phyloP scores from a whole-genome alignment of 805 yeast species.

The Nakazawaea molendinolei region DNA sequence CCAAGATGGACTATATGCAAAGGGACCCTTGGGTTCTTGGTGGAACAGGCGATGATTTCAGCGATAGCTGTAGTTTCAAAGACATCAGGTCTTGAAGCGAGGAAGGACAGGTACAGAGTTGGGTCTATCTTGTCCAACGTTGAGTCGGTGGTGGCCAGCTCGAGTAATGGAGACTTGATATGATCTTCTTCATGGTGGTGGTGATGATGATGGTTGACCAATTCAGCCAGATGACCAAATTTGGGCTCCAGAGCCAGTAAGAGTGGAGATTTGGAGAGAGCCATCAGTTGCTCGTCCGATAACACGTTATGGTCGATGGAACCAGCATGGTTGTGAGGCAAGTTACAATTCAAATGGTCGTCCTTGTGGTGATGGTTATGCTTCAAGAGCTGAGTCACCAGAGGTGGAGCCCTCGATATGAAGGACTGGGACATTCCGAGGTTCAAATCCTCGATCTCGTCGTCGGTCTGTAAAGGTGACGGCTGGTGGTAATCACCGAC shows the following conservation, averaged over 20 bases:
- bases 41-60: slow-evolving; percentile 59
- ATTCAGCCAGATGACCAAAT: slow-evolving; percentile 35
- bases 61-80: slow-evolving; percentile 83
- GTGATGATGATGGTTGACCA: slow-evolving; percentile 26
- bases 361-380: slow-evolving; percentile 14
- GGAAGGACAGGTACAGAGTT: slow-evolving; percentile 59
- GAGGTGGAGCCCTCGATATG: slow-evolving; percentile 31
- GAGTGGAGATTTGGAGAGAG: slow-evolving; percentile 48
- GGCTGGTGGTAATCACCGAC: neutral
- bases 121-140: slow-evolving; percentile 47
- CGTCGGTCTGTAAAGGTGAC: slow-evolving; percentile 6
- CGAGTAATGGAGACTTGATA: slow-evolving; percentile 30
- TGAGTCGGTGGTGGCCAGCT: slow-evolving; percentile 35
- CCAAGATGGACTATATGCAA: slow-evolving; percentile 90
- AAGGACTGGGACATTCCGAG: slow-evolving; percentile 34
- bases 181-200: slow-evolving; percentile 16
- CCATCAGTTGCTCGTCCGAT: slow-evolving; percentile 43
- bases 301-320: slow-evolving; percentile 26
- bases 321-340: slow-evolving; percentile 26
- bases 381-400: slow-evolving; percentile 28
- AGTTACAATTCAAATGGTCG: slow-evolving; percentile 26
- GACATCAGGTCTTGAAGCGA: slow-evolving; percentile 82
- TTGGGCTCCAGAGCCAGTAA: slow-evolving; percentile 57
- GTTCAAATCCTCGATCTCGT: slow-evolving; percentile 6
- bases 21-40: slow-evolving; percentile 50